phyloP scores from a whole-genome alignment of 257 asterid genomes.

The Coffea canephora region DNA sequence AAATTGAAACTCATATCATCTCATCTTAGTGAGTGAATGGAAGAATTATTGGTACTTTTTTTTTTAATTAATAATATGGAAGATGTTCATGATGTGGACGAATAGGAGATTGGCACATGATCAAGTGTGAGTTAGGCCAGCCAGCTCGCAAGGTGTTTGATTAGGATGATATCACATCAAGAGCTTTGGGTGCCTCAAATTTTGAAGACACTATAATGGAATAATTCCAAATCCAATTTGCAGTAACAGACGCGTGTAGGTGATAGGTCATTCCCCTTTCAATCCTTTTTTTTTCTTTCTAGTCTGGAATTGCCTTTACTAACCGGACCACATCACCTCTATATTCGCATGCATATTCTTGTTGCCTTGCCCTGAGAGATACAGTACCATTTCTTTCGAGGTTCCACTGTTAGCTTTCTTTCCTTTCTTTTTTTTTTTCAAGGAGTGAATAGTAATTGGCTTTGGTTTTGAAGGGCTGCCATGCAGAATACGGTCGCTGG shows the following conservation, averaged over 20 bases:
- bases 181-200: conserved; percentile 22
- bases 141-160: conserved; percentile 22
- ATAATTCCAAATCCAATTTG: neutral
- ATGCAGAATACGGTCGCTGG: neutral
- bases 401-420: neutral
- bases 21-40: neutral
- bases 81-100: conserved; percentile 17
- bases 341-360: neutral
- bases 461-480: neutral
- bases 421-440: neutral
- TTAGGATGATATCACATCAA: conserved; percentile 34
- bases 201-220: conserved; percentile 34
- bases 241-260: conserved; percentile 5
- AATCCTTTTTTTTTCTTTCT: neutral
- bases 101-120: conserved; percentile 22
- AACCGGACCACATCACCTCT: conserved; percentile 11
- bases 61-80: neutral
- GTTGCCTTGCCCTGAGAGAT: conserved; percentile 5
- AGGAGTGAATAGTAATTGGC: neutral
- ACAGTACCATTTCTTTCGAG: neutral
- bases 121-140: conserved; percentile 11
- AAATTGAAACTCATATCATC: neutral
- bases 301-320: conserved; percentile 19
- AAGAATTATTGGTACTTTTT: conserved; percentile 20
- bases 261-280: conserved; percentile 4